Base-by-base conservation (phyloP, 805 yeast genomes). In the Sugiyamaella qingdaonensis region DNA sequence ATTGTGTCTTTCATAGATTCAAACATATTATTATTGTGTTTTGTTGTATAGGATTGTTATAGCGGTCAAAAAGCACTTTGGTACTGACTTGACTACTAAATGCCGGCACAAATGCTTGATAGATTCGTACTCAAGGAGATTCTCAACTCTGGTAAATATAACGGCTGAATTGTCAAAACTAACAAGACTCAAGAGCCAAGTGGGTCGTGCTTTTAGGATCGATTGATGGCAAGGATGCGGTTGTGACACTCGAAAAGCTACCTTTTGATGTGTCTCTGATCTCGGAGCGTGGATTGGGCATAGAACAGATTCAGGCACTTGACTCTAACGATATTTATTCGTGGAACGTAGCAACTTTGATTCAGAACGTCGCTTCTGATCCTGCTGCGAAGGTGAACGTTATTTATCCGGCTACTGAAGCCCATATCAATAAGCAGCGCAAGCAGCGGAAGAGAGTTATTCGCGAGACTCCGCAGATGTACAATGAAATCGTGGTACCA, bases 391-490 rank as follows among this genome's bases (percentile, higher is more conserved):
- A 91, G 63, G 61, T 88, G 52, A 89, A 85, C 60, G 61, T 92
- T 52, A 83, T 92, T 24, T 89, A 80, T 66, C 99, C 99, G 1
- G 98, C 98, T 0, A 86, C 97, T 0, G 83, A 81, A 46, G 79
- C 84, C 2, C 99, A 94, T 66, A 82, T 94, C 46, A 77, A 77
- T 46, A 94, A 94, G 70, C 88, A 80, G 66, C 74, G 79, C n/a
- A 72, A 68, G 11, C 89, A 86, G 59, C 69, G 68, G n/a, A 61
- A 66, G 32, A 89, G 83, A 58, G 68, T 86, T 63, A 76, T 94
- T 2, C 65, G 68, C 13, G 99, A 94, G 66, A 88, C 97, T 1
- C 95, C 97, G 0, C 84, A 82, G 51, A 72, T 81, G 68, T 94
- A 92, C 72, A 49, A 65, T 2, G 55, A 66, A 5, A 70, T 76